Conservation (phyloP, 768 basidiomycete species). For the Kondoa malvinella region DNA sequence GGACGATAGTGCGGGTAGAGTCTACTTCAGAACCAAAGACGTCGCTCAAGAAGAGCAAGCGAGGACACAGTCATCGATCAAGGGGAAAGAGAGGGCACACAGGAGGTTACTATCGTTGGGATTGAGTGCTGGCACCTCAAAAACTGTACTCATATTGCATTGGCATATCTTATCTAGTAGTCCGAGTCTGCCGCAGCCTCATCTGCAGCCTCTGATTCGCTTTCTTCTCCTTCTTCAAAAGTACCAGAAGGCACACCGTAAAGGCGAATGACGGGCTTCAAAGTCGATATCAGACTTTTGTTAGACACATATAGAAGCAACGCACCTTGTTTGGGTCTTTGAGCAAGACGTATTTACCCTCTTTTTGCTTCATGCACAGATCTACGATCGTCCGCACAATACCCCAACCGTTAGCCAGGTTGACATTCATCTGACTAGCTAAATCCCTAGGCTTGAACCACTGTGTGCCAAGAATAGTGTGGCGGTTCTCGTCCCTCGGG, state of each 20-base stretch:
- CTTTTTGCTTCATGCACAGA: constrained; percentile 85
- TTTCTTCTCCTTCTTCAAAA: constrained; percentile 66
- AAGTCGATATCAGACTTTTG: background rate
- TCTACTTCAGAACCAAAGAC: too few species aligned
- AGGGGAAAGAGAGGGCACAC: too few species aligned
- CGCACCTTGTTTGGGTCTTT: constrained; percentile 94
- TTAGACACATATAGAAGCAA: background rate
- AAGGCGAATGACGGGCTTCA: constrained; percentile 74
- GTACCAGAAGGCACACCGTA: constrained; percentile 80
- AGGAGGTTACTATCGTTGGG: background rate
- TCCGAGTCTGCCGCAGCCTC: constrained; percentile 5
- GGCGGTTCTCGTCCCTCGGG: constrained; percentile 84
- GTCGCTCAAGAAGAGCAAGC: too few species aligned
- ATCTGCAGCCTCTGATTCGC: constrained; percentile 34
- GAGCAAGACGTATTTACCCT: constrained; percentile 91
- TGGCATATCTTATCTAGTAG: constrained; percentile 5
- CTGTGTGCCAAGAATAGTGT: constrained; percentile 85
- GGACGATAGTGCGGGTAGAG: too few species aligned
- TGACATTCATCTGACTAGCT: constrained; percentile 84
- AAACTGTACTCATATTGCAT: background rate
- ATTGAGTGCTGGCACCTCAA: background rate
- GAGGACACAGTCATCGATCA: too few species aligned
- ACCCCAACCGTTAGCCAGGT: constrained; percentile 91
- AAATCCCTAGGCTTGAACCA: constrained; percentile 90
- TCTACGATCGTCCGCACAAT: constrained; percentile 91